Evolutionary conservation across 1,139 yeast genomes (phyloP).

Genomic region (Arxiozyma telluris): DNA sequence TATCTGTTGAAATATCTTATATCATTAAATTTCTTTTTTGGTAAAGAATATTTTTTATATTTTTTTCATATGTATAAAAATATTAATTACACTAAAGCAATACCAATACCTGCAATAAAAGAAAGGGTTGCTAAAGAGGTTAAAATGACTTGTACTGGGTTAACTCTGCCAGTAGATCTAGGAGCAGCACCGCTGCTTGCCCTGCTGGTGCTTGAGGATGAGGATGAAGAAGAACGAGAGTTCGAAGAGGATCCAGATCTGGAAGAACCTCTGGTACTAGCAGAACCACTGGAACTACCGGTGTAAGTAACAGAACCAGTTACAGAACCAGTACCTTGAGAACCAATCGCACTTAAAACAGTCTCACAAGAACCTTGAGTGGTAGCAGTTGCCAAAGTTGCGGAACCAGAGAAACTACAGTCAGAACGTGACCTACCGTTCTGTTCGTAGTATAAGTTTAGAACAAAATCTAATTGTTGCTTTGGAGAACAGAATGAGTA

Average conservation of each 20-base stretch:
- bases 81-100: slow-evolving; percentile 42
- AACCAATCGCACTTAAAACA: slow-evolving; percentile 34
- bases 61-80: background rate
- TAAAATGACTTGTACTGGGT: slow-evolving; percentile 75
- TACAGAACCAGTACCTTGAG: slow-evolving; percentile 33
- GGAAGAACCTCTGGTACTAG: slow-evolving; percentile 8
- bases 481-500: slow-evolving; percentile 56
- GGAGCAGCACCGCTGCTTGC: slow-evolving; percentile 25
- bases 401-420: slow-evolving; percentile 64
- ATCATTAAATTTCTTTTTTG: background rate
- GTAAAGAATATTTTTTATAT: background rate
- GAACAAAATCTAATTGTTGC: slow-evolving; percentile 53
- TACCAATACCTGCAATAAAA: slow-evolving; percentile 46
- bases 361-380: slow-evolving; percentile 51
- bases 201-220: slow-evolving; percentile 7
- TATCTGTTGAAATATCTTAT: background rate
- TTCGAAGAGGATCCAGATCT: slow-evolving; percentile 8
- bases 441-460: slow-evolving; percentile 54
- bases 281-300: slow-evolving; percentile 12
- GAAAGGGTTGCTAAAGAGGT: slow-evolving; percentile 61
- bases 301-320: slow-evolving; percentile 35
- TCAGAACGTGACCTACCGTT: slow-evolving; percentile 40
- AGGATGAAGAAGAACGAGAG: slow-evolving; percentile 3
- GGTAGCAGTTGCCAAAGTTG: slow-evolving; percentile 39
- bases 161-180: slow-evolving; percentile 27